A percentile compares a stretch with the other conserved stretches of the same genome.
These are phyloP conservation scores for Penicillium sp. DNA, from an alignment of 2,329 filamentous ascomycete genomes.

Conservation along the genomic window DNA sequence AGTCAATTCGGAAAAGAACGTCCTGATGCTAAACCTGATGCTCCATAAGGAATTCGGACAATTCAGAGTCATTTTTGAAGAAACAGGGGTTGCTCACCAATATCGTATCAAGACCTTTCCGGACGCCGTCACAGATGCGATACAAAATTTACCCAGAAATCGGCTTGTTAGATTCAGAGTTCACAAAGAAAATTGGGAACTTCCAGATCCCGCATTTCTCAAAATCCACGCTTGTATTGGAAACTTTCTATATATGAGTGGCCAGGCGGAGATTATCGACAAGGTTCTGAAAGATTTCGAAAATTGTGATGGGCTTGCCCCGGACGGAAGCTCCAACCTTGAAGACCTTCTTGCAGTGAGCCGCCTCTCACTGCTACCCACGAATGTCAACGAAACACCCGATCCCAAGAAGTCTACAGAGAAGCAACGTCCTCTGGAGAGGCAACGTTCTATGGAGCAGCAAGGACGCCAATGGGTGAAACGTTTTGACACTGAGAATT, in stretches of 20 bases:
- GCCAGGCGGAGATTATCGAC: slow-evolving; percentile 20
- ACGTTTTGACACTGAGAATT: slow-evolving; percentile 4
- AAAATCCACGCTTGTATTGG: slow-evolving; percentile 21
- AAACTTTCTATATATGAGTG: slow-evolving; percentile 20
- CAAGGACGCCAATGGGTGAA: slow-evolving; percentile 5
- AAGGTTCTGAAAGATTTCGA: slow-evolving; percentile 12
- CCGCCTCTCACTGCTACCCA: slow-evolving; percentile 12
- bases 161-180: slow-evolving; percentile 16
- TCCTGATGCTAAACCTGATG: slow-evolving; percentile 14
- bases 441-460: slow-evolving; percentile 2
- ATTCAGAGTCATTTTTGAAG: slow-evolving; percentile 19
- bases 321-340: slow-evolving; percentile 15
- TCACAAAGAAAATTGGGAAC: slow-evolving; percentile 13
- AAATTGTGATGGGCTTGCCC: slow-evolving; percentile 13
- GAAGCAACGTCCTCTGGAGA: slow-evolving; percentile 4
- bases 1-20: slow-evolving; percentile 18
- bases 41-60: slow-evolving; percentile 16
- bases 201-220: slow-evolving; percentile 19
- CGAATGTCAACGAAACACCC: slow-evolving; percentile 7
- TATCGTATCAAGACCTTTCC: slow-evolving; percentile 21
- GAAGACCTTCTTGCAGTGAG: slow-evolving; percentile 17
- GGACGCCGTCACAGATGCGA: slow-evolving; percentile 3
- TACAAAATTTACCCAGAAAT: slow-evolving; percentile 12
- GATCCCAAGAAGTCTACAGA: slow-evolving; percentile 7
- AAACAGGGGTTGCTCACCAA: slow-evolving; percentile 9